Percentiles rank a stretch among this genome's conserved stretches.
These are phyloP conservation scores for Penicillium sp. DNA, from an alignment of 2,329 filamentous ascomycete genomes.

Conservation along the genomic window DNA sequence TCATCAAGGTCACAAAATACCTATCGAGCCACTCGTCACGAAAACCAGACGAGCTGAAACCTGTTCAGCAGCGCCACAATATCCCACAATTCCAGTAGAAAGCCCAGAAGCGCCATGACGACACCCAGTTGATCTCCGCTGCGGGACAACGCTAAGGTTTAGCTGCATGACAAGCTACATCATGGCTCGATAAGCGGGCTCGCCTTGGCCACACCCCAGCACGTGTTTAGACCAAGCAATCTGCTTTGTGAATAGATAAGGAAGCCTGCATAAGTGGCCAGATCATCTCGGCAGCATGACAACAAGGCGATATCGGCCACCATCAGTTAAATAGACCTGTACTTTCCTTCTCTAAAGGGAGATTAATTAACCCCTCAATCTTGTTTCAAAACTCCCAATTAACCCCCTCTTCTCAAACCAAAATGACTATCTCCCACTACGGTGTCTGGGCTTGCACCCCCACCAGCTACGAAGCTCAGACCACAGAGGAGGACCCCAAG, in stretches of 20 bases:
- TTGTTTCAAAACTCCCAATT: not conserved
- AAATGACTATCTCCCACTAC: constrained; percentile 20
- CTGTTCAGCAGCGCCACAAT: not conserved
- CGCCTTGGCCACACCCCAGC: not conserved
- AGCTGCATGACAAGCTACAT: constrained; percentile 13
- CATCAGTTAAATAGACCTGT: not conserved
- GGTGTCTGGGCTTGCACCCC: constrained; percentile 22
- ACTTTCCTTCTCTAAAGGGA: not conserved
- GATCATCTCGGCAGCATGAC: not conserved
- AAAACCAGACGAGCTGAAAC: not conserved
- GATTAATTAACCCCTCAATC: too few species aligned
- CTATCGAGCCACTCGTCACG: not conserved
- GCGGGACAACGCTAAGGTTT: constrained; percentile 8
- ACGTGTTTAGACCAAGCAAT: constrained; percentile 5
- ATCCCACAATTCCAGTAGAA: not conserved
- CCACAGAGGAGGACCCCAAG: constrained; percentile 16
- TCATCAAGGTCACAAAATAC: not conserved
- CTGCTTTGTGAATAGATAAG: constrained; percentile 1
- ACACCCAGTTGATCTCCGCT: not conserved
- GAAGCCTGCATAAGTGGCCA: not conserved
- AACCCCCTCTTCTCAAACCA: not conserved
- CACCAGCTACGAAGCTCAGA: constrained; percentile 17
- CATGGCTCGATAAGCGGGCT: not conserved
- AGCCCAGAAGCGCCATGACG: not conserved
- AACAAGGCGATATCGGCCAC: not conserved